Evolutionary conservation across 176 grass and related monocot genomes (phyloP).

Genomic region (Carex myosuroides): DNA sequence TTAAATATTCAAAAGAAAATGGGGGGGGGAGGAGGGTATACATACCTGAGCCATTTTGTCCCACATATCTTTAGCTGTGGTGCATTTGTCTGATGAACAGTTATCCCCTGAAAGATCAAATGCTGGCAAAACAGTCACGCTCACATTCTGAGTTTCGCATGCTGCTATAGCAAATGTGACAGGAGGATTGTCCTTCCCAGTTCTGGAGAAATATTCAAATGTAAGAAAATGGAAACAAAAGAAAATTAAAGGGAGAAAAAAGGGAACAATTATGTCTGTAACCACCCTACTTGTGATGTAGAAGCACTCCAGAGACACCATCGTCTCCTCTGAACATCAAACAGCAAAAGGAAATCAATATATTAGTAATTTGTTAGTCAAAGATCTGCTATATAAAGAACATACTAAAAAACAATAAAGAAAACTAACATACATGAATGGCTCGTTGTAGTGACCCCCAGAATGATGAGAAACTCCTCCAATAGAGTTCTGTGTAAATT

Average conservation of each 20-base stretch:
- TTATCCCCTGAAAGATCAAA: conserved; percentile 86
- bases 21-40: not conserved
- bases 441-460: conserved; percentile 83
- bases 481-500: conserved; percentile 72
- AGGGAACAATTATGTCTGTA: conserved; percentile 25
- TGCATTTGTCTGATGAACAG: conserved; percentile 44
- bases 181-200: conserved; percentile 81
- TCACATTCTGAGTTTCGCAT: conserved; percentile 88
- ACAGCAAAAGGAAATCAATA: conserved; percentile 21
- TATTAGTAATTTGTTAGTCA: conserved; percentile 22
- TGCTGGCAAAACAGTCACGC: conserved; percentile 70
- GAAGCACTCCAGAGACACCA: conserved; percentile 89
- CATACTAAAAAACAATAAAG: not conserved
- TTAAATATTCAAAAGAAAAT: conserved; percentile 5
- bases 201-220: conserved; percentile 40
- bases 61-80: conserved; percentile 91
- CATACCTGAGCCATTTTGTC: conserved; percentile 65
- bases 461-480: conserved; percentile 84
- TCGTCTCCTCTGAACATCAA: conserved; percentile 61
- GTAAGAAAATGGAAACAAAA: conserved; percentile 12
- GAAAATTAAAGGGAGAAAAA: conserved; percentile 11
- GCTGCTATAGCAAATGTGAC: conserved; percentile 94
- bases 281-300: conserved; percentile 94
- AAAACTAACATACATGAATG: conserved; percentile 70
- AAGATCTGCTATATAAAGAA: conserved; percentile 16